Conservation (phyloP, 2,329 filamentous ascomycete genomes). For the Cordyceps militaris region DNA sequence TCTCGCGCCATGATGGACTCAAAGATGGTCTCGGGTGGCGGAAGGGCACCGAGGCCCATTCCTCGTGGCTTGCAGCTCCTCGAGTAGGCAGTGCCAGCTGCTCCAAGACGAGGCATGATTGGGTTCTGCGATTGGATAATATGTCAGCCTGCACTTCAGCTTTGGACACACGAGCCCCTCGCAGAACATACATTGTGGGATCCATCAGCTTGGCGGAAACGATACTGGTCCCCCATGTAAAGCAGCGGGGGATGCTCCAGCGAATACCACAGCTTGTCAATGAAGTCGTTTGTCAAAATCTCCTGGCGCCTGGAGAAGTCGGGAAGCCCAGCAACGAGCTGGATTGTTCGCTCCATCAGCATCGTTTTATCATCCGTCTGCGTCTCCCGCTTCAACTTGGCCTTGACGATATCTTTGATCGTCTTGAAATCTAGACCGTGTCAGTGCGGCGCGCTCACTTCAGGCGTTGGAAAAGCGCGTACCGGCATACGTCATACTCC, state of each 20-base stretch:
- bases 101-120: conserved; percentile 56
- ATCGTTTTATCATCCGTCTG: conserved; percentile 69
- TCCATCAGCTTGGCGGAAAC: conserved; percentile 63
- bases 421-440: conserved; percentile 52
- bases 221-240: conserved; percentile 54
- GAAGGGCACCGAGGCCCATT: conserved; percentile 55
- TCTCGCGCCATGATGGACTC: conserved; percentile 51
- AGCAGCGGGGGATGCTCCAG: conserved; percentile 66
- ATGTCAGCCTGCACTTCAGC: not conserved
- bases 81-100: conserved; percentile 60
- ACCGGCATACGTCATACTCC: conserved; percentile 3
- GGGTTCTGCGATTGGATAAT: conserved; percentile 57
- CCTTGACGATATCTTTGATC: conserved; percentile 51
- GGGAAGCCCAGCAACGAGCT: conserved; percentile 60
- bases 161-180: not conserved
- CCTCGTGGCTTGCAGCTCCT: conserved; percentile 54
- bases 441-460: not conserved
- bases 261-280: conserved; percentile 63
- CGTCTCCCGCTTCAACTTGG: conserved; percentile 55
- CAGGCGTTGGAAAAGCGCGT: rapidly evolving
- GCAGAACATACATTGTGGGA: conserved; percentile 50
- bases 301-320: conserved; percentile 53
- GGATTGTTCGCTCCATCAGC: conserved; percentile 67
- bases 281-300: conserved; percentile 59
- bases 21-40: conserved; percentile 58